A percentile compares a stretch with the other conserved stretches of the same genome.
These are phyloP conservation scores for Stemphylium lycopersici DNA, from an alignment of 2,329 filamentous ascomycete species.

Conservation along the genomic window DNA sequence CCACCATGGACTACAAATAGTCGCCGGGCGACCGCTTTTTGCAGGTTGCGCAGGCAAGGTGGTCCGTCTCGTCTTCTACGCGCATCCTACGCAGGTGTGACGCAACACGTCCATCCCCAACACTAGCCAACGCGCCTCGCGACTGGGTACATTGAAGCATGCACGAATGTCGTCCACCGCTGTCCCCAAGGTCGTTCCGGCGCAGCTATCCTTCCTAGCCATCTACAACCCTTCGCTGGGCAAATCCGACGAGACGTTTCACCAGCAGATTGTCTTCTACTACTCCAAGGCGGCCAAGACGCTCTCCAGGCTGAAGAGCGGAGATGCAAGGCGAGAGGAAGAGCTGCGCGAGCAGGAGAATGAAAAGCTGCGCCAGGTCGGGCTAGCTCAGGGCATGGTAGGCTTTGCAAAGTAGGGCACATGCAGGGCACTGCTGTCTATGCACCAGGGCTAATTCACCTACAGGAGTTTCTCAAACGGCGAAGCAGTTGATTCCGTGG, in stretches of 20 bases:
- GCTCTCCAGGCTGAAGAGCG: slow-evolving; percentile 37
- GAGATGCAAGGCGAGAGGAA: slow-evolving; percentile 44
- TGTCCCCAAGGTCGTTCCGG: slow-evolving; percentile 65
- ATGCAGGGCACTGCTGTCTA: slow-evolving; percentile 1
- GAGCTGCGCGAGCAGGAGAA: slow-evolving; percentile 70
- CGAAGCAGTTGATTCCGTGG: slow-evolving; percentile 78
- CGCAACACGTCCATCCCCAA: slow-evolving; percentile 8
- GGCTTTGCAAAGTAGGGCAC: slow-evolving; percentile 71
- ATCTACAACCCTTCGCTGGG: slow-evolving; percentile 93
- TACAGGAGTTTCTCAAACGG: slow-evolving; percentile 79
- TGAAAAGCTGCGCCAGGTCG: slow-evolving; percentile 88
- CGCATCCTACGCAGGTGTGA: slow-evolving; percentile 8
- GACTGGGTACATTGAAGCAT: slow-evolving; percentile 4
- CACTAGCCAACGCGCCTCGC: slow-evolving; percentile 6
- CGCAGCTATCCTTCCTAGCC: slow-evolving; percentile 86
- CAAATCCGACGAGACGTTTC: slow-evolving; percentile 72
- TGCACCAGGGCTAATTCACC: slow-evolving; percentile 15
- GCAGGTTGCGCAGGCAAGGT: neutral
- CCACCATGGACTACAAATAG: slow-evolving; percentile 10
- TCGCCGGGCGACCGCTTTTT: slow-evolving; percentile 2
- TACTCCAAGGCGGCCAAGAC: slow-evolving; percentile 61
- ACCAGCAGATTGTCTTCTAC: slow-evolving; percentile 92
- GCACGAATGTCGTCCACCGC: slow-evolving; percentile 34
- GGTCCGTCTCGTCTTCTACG: slow-evolving; percentile 1
- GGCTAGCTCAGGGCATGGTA: slow-evolving; percentile 94